Conservation (phyloP, 179 eudicot species). For the Camellia oleifera region DNA sequence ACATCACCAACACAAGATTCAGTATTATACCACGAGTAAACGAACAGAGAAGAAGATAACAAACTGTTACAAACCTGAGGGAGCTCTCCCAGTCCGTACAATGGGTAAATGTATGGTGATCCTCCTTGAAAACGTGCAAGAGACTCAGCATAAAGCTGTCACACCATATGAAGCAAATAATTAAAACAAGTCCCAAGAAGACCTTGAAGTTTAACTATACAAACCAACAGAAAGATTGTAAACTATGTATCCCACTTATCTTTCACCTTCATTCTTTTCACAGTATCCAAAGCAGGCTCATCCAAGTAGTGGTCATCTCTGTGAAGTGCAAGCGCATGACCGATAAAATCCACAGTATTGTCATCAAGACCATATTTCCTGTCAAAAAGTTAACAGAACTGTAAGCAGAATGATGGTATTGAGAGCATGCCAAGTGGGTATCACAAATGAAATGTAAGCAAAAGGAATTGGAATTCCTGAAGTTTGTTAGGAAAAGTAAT, state of each 20-base stretch:
- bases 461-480: not conserved
- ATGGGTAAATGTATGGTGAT: conserved; percentile 78
- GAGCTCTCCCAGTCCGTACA: conserved; percentile 81
- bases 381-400: conserved; percentile 4
- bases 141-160: conserved; percentile 77
- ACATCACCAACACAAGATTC: not conserved
- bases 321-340: conserved; percentile 84
- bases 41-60: conserved; percentile 11
- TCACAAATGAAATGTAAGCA: not conserved
- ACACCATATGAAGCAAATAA: not conserved
- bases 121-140: conserved; percentile 80
- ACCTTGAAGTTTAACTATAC: not conserved
- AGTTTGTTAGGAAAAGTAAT: not conserved
- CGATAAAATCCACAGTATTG: conserved; percentile 73
- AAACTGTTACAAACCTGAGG: conserved; percentile 53
- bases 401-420: not conserved
- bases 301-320: conserved; percentile 69
- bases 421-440: not conserved
- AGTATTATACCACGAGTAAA: not conserved
- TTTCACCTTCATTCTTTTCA: conserved; percentile 74
- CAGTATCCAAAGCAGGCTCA: conserved; percentile 77
- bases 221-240: not conserved
- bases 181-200: not conserved
- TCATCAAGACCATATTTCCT: conserved; percentile 83
- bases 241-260: not conserved